phyloP scores from a whole-genome alignment of 768 basidiomycete genomes.

The Mycena epipterygia region DNA sequence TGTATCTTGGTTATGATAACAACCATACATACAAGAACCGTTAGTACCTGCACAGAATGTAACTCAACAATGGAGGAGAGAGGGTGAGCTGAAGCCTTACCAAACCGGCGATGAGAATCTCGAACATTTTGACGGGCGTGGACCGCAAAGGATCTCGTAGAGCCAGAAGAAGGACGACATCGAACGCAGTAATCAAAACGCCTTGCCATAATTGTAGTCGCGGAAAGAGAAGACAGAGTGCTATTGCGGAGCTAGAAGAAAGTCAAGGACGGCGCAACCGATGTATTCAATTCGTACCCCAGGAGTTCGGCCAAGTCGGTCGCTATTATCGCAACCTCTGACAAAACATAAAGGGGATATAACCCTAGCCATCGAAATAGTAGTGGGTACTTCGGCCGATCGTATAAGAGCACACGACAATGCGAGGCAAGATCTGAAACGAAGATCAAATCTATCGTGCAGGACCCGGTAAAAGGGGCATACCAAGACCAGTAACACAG shows the following conservation, averaged over 20 bases:
- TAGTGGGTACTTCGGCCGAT: slow-evolving; percentile 70
- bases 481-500: slow-evolving; percentile 85
- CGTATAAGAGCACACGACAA: slow-evolving; percentile 74
- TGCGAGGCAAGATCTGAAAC: slow-evolving; percentile 64
- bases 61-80: background rate
- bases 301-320: slow-evolving; percentile 88
- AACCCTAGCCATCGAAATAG: slow-evolving; percentile 71
- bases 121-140: slow-evolving; percentile 77
- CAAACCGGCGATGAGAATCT: slow-evolving; percentile 71
- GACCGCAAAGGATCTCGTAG: slow-evolving; percentile 79
- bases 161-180: slow-evolving; percentile 79
- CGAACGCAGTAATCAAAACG: slow-evolving; percentile 75
- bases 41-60: slow-evolving; percentile 63
- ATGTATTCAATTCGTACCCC: slow-evolving; percentile 47
- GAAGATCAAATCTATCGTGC: background rate
- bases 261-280: background rate
- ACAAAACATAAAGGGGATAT: slow-evolving; percentile 74
- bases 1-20: slow-evolving; percentile 80
- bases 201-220: slow-evolving; percentile 77
- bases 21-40: slow-evolving; percentile 84
- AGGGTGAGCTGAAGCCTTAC: slow-evolving; percentile 53
- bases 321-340: slow-evolving; percentile 81
- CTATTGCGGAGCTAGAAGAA: slow-evolving; percentile 71
- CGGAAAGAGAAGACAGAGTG: slow-evolving; percentile 81
- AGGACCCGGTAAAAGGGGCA: slow-evolving; percentile 20